Evolutionary conservation across 2,329 filamentous ascomycete genomes (phyloP), one percentile per base, ranked within the genome.

Genomic region (Cercospora sp.): DNA sequence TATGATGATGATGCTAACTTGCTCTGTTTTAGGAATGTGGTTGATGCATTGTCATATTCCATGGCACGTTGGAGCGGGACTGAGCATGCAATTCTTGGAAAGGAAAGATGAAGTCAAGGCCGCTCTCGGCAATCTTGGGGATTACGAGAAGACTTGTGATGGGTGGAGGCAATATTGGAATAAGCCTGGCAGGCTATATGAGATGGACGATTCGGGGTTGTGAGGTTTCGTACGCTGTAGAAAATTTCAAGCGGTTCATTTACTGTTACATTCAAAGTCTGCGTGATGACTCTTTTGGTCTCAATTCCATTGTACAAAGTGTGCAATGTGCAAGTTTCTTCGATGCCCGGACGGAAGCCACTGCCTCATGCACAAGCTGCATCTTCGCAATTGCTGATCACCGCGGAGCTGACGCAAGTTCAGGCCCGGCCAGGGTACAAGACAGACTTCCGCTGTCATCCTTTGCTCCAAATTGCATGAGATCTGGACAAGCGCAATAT

Each of bases 11-110:
- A n/a, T 16, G 3, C 51, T 57, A 20, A 57, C 51, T 5, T 5
- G 13, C 8, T 3, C 5, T 28, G 18, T 26, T 33, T 3, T 16
- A 60, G 64, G 64, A 0, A 80, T 85, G 30, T 87, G 84, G 78
- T 75, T 87, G 39, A 83, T 87, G 71, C 74, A 76, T 57, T 75
- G 72, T 20, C 67, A 75, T 58, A 75, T 74, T 31, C 74, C 74
- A 10, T 76, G 74, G 74, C 75, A 76, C 59, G 70, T 75, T 5
- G 70, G 70, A 13, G 71, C 72, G 10, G 75, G 75, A 26, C 68
- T 75, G 23, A 70, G 71, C 26, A 60, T 74, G 65, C 73, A 76
- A 36, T 76, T 76, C 60, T 51, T 76, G 61, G 75, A 76, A 48
- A 42, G 68, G 10, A 70, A 69, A 8, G 64, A 68, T 18, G 66